These are phyloP conservation scores for Puccinia horiana DNA, from an alignment of 1,284 basidiomycete genomes.

Conservation along the genomic window DNA sequence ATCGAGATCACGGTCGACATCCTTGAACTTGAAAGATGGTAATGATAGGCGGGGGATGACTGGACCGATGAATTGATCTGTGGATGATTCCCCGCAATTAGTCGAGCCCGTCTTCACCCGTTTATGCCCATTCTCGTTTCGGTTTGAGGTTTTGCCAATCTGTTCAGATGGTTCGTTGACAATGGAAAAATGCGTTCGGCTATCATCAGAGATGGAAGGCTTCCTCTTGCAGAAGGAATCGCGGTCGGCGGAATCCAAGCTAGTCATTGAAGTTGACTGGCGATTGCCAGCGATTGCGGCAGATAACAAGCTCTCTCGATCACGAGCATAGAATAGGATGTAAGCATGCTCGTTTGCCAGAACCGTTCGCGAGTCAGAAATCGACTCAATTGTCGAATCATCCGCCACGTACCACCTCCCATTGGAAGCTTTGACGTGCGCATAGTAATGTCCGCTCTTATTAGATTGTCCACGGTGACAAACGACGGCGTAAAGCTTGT, in stretches of 20 bases:
- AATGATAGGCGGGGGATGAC: neutral
- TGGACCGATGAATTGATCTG: conserved; percentile 11
- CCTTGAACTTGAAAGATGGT: conserved; percentile 1
- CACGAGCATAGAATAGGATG: conserved; percentile 84
- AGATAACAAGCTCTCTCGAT: conserved; percentile 71
- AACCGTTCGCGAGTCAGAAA: conserved; percentile 61
- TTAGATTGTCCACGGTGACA: conserved; percentile 89
- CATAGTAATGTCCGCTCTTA: conserved; percentile 93
- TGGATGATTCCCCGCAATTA: neutral
- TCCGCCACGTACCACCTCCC: conserved; percentile 90
- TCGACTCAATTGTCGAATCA: conserved; percentile 72
- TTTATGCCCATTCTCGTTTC: neutral
- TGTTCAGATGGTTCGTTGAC: neutral
- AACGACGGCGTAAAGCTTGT: conserved; percentile 86
- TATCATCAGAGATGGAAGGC: conserved; percentile 1
- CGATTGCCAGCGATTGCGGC: conserved; percentile 62
- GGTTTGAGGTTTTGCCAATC: neutral
- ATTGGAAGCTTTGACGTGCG: conserved; percentile 73
- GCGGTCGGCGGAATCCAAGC: neutral
- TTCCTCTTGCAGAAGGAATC: neutral
- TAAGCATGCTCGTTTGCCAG: conserved; percentile 77
- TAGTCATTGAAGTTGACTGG: neutral
- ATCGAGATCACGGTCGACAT: neutral
- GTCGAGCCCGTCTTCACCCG: neutral
- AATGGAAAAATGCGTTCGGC: neutral